These are phyloP conservation scores for Leccinum sublutescens DNA, from an alignment of 768 basidiomycete genomes.

Conservation along the genomic window DNA sequence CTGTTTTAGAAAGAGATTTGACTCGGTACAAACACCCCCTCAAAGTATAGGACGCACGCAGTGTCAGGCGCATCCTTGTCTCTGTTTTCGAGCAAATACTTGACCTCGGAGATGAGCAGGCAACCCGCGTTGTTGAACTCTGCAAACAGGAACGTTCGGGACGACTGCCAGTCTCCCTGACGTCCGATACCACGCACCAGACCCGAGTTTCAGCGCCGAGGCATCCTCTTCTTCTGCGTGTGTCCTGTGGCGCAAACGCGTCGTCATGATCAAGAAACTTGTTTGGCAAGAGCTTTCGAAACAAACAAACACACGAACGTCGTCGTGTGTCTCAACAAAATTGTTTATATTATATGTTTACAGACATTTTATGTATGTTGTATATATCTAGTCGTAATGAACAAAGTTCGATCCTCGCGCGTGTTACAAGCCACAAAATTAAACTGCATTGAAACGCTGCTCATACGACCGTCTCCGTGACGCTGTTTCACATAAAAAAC, in stretches of 20 bases:
- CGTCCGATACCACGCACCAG: constrained; percentile 41
- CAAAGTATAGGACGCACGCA: constrained; percentile 46
- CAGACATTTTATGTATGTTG: constrained; percentile 33
- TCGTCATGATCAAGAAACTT: constrained; percentile 51
- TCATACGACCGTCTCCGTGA: constrained; percentile 6
- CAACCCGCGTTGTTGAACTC: constrained; percentile 93
- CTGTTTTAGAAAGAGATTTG: constrained; percentile 35
- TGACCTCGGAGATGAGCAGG: constrained; percentile 88
- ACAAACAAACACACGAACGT: constrained; percentile 11
- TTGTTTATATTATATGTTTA: constrained; percentile 35
- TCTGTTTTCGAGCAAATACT: constrained; percentile 82
- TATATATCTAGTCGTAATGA: constrained; percentile 33
- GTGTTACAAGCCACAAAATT: constrained; percentile 26
- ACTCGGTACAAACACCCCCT: not conserved
- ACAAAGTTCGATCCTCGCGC: constrained; percentile 22
- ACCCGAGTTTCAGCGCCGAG: constrained; percentile 76
- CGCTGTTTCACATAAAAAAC: constrained; percentile 11
- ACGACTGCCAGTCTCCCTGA: not conserved
- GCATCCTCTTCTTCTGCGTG: constrained; percentile 83
- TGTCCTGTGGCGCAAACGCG: constrained; percentile 61
- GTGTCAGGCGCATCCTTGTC: constrained; percentile 88
- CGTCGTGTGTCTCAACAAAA: constrained; percentile 4
- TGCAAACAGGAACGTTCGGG: constrained; percentile 25
- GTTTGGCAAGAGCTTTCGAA: constrained; percentile 36
- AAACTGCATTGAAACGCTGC: constrained; percentile 27